These are phyloP conservation scores for Vanderwaltozyma tropicalis DNA, from an alignment of 805 yeast species.

Conservation along the genomic window DNA sequence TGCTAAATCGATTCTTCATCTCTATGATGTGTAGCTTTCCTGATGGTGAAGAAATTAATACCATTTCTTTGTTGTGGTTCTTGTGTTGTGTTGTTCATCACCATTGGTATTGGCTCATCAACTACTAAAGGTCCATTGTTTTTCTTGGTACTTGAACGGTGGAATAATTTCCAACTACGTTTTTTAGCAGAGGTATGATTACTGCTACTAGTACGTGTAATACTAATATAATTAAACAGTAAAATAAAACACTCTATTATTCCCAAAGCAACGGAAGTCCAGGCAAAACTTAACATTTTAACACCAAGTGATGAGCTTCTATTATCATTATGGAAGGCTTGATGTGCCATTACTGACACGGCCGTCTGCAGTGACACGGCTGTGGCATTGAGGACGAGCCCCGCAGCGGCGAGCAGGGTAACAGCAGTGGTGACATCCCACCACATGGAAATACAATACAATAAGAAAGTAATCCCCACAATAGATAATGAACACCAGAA, in stretches of 20 bases:
- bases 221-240: no score
- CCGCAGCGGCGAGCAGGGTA: no score
- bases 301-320: slow-evolving; percentile 43
- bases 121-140: no score
- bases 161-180: no score
- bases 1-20: slow-evolving; percentile 23
- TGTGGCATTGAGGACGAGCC: slow-evolving; percentile 48
- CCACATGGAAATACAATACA: slow-evolving; percentile 45
- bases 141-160: background rate
- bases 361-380: slow-evolving; percentile 71
- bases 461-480: slow-evolving; percentile 49
- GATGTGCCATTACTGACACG: slow-evolving; percentile 60
- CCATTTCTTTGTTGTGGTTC: slow-evolving; percentile 35
- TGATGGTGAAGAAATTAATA: slow-evolving; percentile 67
- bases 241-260: slow-evolving; percentile 5
- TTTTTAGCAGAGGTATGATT: no score
- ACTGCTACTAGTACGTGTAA: no score
- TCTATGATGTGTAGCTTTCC: slow-evolving; percentile 33
- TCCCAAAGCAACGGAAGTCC: slow-evolving; percentile 53
- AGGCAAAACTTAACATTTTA: slow-evolving; percentile 48
- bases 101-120: no score
- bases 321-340: slow-evolving; percentile 47
- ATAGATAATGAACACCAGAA: slow-evolving; percentile 50
- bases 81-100: slow-evolving; percentile 8
- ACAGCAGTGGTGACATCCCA: slow-evolving; percentile 46